Evolutionary conservation across 768 basidiomycete species (phyloP).

Genomic region (Sporobolomyces roseus): DNA sequence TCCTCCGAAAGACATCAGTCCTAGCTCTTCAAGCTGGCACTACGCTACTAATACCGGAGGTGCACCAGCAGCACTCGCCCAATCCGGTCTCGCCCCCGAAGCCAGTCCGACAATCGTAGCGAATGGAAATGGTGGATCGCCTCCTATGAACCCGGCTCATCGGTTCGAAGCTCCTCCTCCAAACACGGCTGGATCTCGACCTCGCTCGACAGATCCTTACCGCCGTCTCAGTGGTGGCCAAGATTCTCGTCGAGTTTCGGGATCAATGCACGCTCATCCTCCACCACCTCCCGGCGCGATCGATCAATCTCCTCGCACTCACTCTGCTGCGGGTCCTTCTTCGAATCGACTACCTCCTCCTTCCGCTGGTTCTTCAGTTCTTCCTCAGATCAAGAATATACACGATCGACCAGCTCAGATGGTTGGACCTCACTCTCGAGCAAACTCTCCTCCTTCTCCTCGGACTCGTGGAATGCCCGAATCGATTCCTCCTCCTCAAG

Average conservation of each 20-base stretch:
- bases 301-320: no score
- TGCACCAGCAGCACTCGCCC: slow-evolving; percentile 21
- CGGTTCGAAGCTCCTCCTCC: slow-evolving; percentile 34
- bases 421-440: slow-evolving; percentile 17
- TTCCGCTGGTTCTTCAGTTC: slow-evolving; percentile 8
- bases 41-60: slow-evolving; percentile 39
- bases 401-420: slow-evolving; percentile 22
- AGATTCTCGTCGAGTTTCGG: slow-evolving; percentile 19
- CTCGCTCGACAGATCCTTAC: slow-evolving; percentile 33
- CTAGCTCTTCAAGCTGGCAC: slow-evolving; percentile 37
- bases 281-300: background rate
- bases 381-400: slow-evolving; percentile 26
- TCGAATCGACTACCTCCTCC: slow-evolving; percentile 9
- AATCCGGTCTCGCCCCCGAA: slow-evolving; percentile 30
- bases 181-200: slow-evolving; percentile 17
- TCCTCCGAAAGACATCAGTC: slow-evolving; percentile 43
- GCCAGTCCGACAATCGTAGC: slow-evolving; percentile 19
- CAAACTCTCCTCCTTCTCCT: slow-evolving; percentile 26
- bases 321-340: background rate
- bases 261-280: background rate
- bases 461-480: slow-evolving; percentile 8
- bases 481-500: background rate
- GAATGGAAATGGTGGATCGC: slow-evolving; percentile 25
- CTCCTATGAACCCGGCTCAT: slow-evolving; percentile 1
- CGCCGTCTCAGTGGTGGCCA: slow-evolving; percentile 10